Evolutionary conservation across 2,329 filamentous ascomycete species (phyloP), one percentile per base, ranked within the genome.

Genomic region (Endocalyx cinctus): DNA sequence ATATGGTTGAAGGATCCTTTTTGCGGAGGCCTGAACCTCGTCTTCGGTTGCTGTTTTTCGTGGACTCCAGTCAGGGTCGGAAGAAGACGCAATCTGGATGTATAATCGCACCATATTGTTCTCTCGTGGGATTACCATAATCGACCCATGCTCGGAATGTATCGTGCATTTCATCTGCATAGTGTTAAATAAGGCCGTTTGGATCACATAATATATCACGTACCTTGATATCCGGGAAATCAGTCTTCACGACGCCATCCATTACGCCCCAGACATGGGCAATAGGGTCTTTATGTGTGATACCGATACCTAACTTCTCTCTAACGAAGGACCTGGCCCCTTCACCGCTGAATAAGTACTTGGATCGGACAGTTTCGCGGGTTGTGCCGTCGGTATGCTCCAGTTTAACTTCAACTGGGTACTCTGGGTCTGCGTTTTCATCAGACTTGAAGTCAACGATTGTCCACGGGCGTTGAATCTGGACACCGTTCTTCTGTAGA

Each of bases 361-460:
- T 86, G 17, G 81, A 70, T 29, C 72, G 70, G 10, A 86, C 60
- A 0, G 66, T 88, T 62, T 94, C 84, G 23, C 69, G 70, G 7
- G 70, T 64, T 15, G 76, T 77, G 18, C 85, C 85, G 50, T 94
- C 84, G 11, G 88, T 70, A 48, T 89, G 84, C 52, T 82, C 77
- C 29, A 95, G 64, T 38, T 79, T 71, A 17, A 95, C 87, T 45
- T 85, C 74, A 2, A 95, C 84, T 1, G 88, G 89, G 53, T 92
- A 94, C 16, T 78, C 74, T 2, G 69, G 54, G 43, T 79, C 65
- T 5, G 51, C 55, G 26, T 69, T 63, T 46, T 77, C 69, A 42
- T 82, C 70, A 5, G 79, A 74, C 26, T 57, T 67, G 50, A 84
- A 84, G 6, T 70, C 69, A 17, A 64, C 68, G 43, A 85, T 75